Evolutionary conservation across 1,284 basidiomycete species (phyloP), one percentile per base, ranked within the genome.

Genomic region (Mycosarcoma maydis): DNA sequence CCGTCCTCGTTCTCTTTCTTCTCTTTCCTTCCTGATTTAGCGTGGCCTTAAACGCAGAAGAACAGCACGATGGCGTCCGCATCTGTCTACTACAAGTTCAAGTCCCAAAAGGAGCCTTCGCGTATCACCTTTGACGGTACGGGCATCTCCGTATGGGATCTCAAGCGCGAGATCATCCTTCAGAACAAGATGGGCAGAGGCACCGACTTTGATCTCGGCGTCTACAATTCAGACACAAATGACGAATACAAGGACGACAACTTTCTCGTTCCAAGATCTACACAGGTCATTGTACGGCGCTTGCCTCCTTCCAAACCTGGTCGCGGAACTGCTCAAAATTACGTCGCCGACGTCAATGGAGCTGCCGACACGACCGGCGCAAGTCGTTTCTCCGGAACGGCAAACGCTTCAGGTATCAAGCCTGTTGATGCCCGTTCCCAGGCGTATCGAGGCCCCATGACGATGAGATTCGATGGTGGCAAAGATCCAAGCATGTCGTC

Each of bases 91-190:
- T 98, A 98, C 88, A 92, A 91, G 84, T 98, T 97, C 89, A 92
- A 90, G 83, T 94, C 94, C 69, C 91, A 93, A 82, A 91, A 88
- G 85, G 90, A 93, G 84, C 94, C 97, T 84, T 94, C 92, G 65
- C 87, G 93, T 81, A 89, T 98, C 83, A 90, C 92, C 57, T 98
- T 99, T 85, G 95, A 98, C 82, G 95, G 95, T 77, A 97, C 95
- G 68, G 92, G 93, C 71, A 97, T 99, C 82, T 94, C 93, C 77
- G 92, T 98, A 70, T 98, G 97, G 87, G 96, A 99, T 84, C 86
- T 99, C 83, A 99, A 99, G 86, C 91, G 90, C 85, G 95, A 98
- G 85, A 92, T 99, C 82, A 95, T 99, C 79, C 85, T 96, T 70
- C 91, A 90, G 81, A 97, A 97, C 83, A 94, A 92, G 83, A 89